phyloP scores from a whole-genome alignment of 441 rosid species.

The Aleurites moluccanus region DNA sequence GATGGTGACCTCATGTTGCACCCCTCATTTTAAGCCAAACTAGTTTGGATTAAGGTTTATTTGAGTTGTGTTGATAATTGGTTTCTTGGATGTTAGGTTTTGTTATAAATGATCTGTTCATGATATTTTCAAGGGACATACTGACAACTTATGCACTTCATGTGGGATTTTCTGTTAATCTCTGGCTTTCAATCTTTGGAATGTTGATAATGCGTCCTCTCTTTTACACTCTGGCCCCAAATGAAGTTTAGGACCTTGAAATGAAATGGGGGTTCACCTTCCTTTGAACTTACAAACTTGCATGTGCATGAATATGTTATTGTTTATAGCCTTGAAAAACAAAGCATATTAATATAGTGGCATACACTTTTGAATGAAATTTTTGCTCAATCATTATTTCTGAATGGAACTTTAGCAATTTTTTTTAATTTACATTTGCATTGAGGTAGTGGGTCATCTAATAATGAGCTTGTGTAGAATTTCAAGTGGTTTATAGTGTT shows the following conservation, averaged over 20 bases:
- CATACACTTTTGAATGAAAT: neutral
- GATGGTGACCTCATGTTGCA: no score
- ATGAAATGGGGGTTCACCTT: neutral
- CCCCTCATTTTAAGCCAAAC: no score
- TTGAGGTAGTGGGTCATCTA: neutral
- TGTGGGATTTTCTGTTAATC: neutral
- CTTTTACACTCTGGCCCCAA: neutral
- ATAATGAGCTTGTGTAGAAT: neutral
- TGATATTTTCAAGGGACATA: conserved; percentile 2
- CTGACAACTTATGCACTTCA: neutral
- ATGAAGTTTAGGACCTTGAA: neutral
- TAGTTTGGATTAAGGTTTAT: no score
- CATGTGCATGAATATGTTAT: neutral
- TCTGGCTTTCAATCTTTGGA: neutral
- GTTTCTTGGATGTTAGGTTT: conserved; percentile 1
- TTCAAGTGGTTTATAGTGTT: neutral
- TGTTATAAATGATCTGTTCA: neutral
- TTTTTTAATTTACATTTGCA: neutral
- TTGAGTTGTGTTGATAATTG: neutral
- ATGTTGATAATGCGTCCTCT: neutral
- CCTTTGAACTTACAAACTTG: neutral
- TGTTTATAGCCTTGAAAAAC: conserved; percentile 4
- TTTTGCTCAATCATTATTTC: neutral
- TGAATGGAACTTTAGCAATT: neutral
- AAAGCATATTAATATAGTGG: neutral